Percentiles rank a stretch among this genome's conserved stretches.
These are phyloP conservation scores for Amaranthus hypochondriacus DNA, from an alignment of 148 eudicot genomes.

Conservation along the genomic window DNA sequence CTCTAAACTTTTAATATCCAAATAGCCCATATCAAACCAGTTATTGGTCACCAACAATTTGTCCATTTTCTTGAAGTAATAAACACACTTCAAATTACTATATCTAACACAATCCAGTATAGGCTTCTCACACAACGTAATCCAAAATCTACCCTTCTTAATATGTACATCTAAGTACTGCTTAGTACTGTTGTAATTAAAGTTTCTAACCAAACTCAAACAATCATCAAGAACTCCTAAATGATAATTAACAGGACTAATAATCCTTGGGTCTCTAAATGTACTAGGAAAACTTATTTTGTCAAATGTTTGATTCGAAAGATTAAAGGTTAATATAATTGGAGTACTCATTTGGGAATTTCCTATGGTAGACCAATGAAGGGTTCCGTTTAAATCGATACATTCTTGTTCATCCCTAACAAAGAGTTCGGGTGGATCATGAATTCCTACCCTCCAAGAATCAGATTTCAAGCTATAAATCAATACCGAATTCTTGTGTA, in stretches of 20 bases:
- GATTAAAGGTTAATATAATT: conserved; percentile 6
- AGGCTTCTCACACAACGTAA: not conserved
- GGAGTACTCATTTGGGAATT: not conserved
- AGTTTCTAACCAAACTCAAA: conserved; percentile 10
- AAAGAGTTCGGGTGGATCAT: conserved; percentile 1
- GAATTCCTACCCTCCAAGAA: conserved; percentile 5
- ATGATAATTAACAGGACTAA: not conserved
- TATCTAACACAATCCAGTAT: not conserved
- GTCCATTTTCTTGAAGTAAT: conserved; percentile 1
- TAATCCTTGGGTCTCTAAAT: too few relatives aligned
- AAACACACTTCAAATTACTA: not conserved
- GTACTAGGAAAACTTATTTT: not conserved
- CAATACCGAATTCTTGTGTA: not conserved
- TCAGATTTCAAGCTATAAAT: conserved; percentile 18
- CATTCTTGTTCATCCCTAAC: not conserved
- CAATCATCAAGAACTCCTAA: conserved; percentile 22
- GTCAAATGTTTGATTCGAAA: conserved; percentile 1
- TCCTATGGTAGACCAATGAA: conserved; percentile 3
- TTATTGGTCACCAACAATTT: conserved; percentile 13
- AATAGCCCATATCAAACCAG: not conserved
- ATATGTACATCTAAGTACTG: conserved; percentile 5
- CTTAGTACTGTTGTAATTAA: not conserved
- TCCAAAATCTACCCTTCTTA: conserved; percentile 23
- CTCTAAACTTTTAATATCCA: conserved; percentile 16
- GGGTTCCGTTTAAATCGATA: not conserved